Base-by-base conservation (phyloP, 2,329 filamentous ascomycete species). In the Aspergillus quadricinctus region DNA sequence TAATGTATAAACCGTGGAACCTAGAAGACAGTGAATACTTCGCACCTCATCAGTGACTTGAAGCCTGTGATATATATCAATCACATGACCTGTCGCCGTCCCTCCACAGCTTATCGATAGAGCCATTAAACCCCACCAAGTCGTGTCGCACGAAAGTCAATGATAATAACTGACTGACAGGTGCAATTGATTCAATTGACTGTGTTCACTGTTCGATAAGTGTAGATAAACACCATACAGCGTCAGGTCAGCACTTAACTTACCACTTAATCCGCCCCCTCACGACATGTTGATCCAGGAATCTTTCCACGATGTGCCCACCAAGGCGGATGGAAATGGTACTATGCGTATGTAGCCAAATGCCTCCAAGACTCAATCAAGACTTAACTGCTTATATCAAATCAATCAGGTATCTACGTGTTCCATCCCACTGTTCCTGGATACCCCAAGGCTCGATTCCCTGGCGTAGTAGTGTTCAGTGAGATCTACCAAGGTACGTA, bases 401-500 rank as follows among this genome's bases (percentile, higher is more conserved):
- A 4, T 48, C 35, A 48, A 53, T 49, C 71, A 96, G 91, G 92
- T 64, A 88, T 96, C 69, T 96, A 92, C 75, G 71, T 95, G 70
- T 96, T 92, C 75, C 90, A 96, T 70, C 92, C 92, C 7, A 85
- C 84, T 14, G 88, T 97, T 63, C 84, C 90, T 0, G 88, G 88
- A 58, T 96, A 96, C 70, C 91, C 92, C 28, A 87, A 94, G 63
- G 92, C 92, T 74, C 92, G 85, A 68, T 96, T 96, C 68, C 92
- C 92, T 0, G 92, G 89, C 21, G 89, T 97, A 4, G 88, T 90
- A 14, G 81, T 97, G 55, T 97, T 96, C 72, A 92, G 88, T 65
- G 92, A 97, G 77, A 97, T 97, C 67, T 97, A 97, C 70, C 92
- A 97, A 86, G 92, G 91, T 92, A 74, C 56, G 69, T 57, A 37